These are phyloP conservation scores for Dendrocalamus sinicus DNA, from an alignment of 176 grass and related monocot genomes.

Conservation along the genomic window DNA sequence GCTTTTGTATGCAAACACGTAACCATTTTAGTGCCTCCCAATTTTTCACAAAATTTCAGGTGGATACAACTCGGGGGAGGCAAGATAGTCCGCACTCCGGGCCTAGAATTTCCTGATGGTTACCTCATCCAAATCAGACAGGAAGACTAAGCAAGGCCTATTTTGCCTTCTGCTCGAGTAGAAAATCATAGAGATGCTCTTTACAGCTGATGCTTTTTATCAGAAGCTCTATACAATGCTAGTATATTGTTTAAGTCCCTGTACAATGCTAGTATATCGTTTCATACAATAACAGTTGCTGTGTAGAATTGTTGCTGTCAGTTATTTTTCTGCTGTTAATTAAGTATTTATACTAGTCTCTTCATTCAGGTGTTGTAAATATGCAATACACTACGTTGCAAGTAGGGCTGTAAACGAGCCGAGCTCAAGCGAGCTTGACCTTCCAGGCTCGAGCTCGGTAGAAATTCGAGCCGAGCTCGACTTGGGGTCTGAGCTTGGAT, in stretches of 20 bases:
- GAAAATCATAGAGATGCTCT: background rate
- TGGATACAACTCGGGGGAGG: slow-evolving; percentile 48
- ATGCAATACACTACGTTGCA: background rate
- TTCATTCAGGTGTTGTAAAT: background rate
- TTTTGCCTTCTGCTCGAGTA: slow-evolving; percentile 12
- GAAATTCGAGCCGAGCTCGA: too few species aligned
- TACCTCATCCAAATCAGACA: slow-evolving; percentile 44
- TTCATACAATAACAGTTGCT: background rate
- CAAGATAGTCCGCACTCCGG: slow-evolving; percentile 40
- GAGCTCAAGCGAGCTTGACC: too few species aligned
- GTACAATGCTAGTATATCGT: background rate
- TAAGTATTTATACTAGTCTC: background rate
- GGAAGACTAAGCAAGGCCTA: background rate
- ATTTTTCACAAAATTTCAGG: slow-evolving; percentile 37
- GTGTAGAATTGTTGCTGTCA: background rate
- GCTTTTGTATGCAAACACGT: background rate
- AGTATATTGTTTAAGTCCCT: background rate
- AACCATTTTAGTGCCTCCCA: background rate
- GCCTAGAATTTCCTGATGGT: slow-evolving; percentile 55
- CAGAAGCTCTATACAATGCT: background rate
- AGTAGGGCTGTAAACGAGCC: too few species aligned
- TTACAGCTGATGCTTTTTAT: background rate
- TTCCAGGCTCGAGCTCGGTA: too few species aligned
- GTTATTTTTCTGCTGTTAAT: background rate
- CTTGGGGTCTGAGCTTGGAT: too few species aligned